Evolutionary conservation across 306 rosid species (phyloP).

Genomic region (Medicago truncatula): MtrunA17r5.0-ANR NC_053049.1:46001-46500

Average conservation of each 20-base stretch:
- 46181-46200: slow-evolving; percentile 87
- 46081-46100: not conserved
- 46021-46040: slow-evolving; percentile 39
- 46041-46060: slow-evolving; percentile 3
- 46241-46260: not conserved
- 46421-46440: too few relatives aligned
- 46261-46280: too few relatives aligned
- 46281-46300: too few relatives aligned
- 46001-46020: not conserved
- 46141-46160: slow-evolving; percentile 84
- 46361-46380: too few relatives aligned
- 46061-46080: slow-evolving; percentile 17
- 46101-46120: slow-evolving; percentile 76
- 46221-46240: slow-evolving; percentile 60
- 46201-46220: slow-evolving; percentile 90
- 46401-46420: too few relatives aligned
- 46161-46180: slow-evolving; percentile 88
- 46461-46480: too few relatives aligned
- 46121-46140: slow-evolving; percentile 86
- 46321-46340: too few relatives aligned
- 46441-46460: too few relatives aligned
- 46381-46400: too few relatives aligned
- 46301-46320: too few relatives aligned
- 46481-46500: too few relatives aligned
- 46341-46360: too few relatives aligned